phyloP scores from a whole-genome alignment of 2,329 filamentous ascomycete genomes.

The Penicillium sp. region DNA sequence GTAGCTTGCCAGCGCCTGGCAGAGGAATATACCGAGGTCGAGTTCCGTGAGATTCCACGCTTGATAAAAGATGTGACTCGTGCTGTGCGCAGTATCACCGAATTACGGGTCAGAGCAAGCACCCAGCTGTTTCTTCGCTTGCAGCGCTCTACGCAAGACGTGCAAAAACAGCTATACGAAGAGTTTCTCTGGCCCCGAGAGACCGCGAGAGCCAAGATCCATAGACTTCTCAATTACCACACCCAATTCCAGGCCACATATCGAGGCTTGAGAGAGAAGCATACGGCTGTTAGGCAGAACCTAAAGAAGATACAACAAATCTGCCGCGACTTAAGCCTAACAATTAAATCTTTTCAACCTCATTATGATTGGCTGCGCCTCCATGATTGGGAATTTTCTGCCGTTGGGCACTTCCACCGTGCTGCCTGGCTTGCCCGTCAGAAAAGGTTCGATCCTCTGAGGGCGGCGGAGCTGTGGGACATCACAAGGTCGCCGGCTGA shows the following conservation, averaged over 20 bases:
- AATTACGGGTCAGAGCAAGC: not conserved
- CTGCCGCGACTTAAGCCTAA: too few species aligned
- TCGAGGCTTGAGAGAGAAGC: slow-evolving; percentile 2
- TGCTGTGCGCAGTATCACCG: not conserved
- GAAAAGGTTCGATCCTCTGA: not conserved
- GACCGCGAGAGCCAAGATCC: slow-evolving; percentile 24
- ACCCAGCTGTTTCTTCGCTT: not conserved
- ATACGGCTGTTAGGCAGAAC: not conserved
- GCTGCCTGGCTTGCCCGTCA: not conserved
- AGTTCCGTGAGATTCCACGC: slow-evolving; percentile 3
- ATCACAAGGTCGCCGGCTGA: not conserved
- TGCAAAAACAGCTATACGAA: slow-evolving; percentile 6
- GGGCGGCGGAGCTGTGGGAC: not conserved
- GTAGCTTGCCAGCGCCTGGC: slow-evolving; percentile 1
- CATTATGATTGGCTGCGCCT: not conserved
- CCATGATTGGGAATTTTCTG: not conserved
- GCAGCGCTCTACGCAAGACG: not conserved
- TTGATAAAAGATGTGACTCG: not conserved
- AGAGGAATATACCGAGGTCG: slow-evolving; percentile 16
- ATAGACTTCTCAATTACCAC: slow-evolving; percentile 15
- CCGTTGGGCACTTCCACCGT: slow-evolving; percentile 1
- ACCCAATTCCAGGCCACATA: slow-evolving; percentile 13
- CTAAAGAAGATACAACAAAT: too few species aligned
- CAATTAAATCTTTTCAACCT: not conserved
- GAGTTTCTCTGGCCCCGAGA: slow-evolving; percentile 23